Percentiles rank a stretch among this genome's conserved stretches.
Conservation (phyloP, 495 filamentous ascomycete genomes). For the Xanthoparmelia taractica region DNA sequence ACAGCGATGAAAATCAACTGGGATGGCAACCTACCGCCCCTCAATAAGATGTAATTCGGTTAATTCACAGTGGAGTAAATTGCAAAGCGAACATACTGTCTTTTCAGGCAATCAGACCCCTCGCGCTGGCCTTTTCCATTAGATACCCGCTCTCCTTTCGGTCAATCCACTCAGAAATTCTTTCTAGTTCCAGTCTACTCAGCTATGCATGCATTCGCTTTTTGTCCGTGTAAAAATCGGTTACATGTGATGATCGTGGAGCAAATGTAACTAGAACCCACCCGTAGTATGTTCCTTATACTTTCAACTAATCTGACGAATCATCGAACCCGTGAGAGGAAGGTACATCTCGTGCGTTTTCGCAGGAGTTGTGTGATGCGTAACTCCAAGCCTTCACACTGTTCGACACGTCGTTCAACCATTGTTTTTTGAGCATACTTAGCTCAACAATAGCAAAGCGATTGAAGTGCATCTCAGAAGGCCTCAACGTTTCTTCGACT, state of each 20-base stretch:
- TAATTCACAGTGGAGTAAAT: background rate
- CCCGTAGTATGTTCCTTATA: too few species aligned
- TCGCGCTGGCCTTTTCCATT: background rate
- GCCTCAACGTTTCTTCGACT: too few species aligned
- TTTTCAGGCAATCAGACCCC: background rate
- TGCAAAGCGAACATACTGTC: constrained; percentile 9
- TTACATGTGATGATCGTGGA: too few species aligned
- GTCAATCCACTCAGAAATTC: background rate
- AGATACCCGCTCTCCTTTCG: background rate
- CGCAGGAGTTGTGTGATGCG: background rate
- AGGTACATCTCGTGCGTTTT: background rate
- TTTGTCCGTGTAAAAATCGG: too few species aligned
- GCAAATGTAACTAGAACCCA: too few species aligned
- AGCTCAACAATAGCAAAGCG: background rate
- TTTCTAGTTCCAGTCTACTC: background rate
- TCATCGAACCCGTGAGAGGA: too few species aligned
- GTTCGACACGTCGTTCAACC: background rate
- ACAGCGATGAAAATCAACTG: constrained; percentile 39
- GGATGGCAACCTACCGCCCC: constrained; percentile 35
- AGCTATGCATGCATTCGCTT: background rate
- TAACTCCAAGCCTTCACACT: background rate
- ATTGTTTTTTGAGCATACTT: background rate
- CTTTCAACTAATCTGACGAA: too few species aligned
- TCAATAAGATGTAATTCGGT: constrained; percentile 22
- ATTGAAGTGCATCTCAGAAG: background rate